Conservation (phyloP, 202 grass and related monocot species). For the Panicum virgatum region DNA sequence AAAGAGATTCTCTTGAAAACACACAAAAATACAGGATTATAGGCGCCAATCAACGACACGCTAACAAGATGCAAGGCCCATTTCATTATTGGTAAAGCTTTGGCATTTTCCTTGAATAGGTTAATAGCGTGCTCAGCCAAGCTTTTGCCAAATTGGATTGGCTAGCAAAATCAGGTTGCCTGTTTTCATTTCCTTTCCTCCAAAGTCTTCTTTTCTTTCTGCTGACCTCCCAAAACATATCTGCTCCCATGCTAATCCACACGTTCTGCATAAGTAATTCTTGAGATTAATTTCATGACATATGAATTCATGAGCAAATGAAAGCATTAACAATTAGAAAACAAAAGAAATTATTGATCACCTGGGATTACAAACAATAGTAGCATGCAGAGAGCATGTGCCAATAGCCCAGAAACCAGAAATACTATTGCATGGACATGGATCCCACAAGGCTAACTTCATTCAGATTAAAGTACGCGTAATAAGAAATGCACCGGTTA, state of each 20-base stretch:
- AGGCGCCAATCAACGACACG: neutral
- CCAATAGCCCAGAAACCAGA: neutral
- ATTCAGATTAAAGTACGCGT: constrained; percentile 7
- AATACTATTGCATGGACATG: constrained; percentile 5
- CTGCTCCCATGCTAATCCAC: constrained; percentile 19
- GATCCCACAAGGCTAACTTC: constrained; percentile 27
- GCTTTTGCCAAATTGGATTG: constrained; percentile 22
- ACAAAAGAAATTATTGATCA: neutral
- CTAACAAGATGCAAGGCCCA: constrained; percentile 23
- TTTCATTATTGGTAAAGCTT: neutral
- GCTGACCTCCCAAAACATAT: constrained; percentile 1
- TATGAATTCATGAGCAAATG: constrained; percentile 1
- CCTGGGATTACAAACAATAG: neutral
- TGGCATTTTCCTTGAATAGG: constrained; percentile 31
- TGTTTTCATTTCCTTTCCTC: neutral
- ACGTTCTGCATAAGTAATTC: constrained; percentile 10
- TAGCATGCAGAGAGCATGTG: constrained; percentile 1
- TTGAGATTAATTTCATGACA: neutral
- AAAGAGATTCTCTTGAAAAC: constrained; percentile 1
- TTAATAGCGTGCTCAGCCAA: constrained; percentile 22
- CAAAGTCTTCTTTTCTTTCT: constrained; percentile 19
- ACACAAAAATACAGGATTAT: constrained; percentile 4
- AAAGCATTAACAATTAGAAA: neutral
- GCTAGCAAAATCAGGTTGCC: neutral
- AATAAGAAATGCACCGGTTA: neutral